Conservation (phyloP, 352 stramenopile species). For the Pythium apleroticum region DNA sequence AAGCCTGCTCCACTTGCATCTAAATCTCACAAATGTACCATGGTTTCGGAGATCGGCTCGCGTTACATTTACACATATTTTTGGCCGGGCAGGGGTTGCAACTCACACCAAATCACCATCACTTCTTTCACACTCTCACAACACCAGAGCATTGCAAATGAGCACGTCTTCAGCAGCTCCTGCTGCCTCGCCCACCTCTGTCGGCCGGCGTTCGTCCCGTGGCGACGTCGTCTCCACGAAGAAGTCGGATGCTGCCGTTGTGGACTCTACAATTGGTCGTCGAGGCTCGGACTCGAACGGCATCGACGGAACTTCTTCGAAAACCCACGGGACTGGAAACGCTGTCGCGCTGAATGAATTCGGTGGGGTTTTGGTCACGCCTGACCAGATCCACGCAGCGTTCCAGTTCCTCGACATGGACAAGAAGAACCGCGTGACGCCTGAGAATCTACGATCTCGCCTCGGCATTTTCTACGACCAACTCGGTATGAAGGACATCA, state of each 20-base stretch:
- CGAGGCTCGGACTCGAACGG: neutral
- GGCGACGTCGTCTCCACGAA: neutral
- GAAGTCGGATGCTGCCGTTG: neutral
- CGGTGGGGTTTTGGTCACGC: constrained; percentile 81
- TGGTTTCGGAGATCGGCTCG: neutral
- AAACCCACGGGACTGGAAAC: neutral
- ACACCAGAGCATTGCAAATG: neutral
- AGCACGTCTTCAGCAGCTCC: neutral
- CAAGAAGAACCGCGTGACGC: constrained; percentile 71
- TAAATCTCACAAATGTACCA: neutral
- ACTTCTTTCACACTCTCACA: neutral
- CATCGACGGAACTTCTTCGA: neutral
- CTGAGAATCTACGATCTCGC: constrained; percentile 74
- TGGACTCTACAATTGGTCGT: neutral
- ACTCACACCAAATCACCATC: neutral
- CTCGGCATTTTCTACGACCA: constrained; percentile 89
- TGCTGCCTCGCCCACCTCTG: neutral
- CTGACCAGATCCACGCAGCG: constrained; percentile 78
- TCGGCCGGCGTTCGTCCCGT: neutral
- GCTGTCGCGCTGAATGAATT: constrained; percentile 34
- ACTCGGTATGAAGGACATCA: constrained; percentile 78
- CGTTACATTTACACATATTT: neutral
- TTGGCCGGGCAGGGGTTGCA: neutral
- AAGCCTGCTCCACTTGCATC: neutral
- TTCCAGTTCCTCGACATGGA: constrained; percentile 92